Percentiles rank a stretch among this genome's conserved stretches.
These are phyloP conservation scores for Plectosphaerella plurivora DNA, from an alignment of 2,329 filamentous ascomycete species.

Conservation along the genomic window DNA sequence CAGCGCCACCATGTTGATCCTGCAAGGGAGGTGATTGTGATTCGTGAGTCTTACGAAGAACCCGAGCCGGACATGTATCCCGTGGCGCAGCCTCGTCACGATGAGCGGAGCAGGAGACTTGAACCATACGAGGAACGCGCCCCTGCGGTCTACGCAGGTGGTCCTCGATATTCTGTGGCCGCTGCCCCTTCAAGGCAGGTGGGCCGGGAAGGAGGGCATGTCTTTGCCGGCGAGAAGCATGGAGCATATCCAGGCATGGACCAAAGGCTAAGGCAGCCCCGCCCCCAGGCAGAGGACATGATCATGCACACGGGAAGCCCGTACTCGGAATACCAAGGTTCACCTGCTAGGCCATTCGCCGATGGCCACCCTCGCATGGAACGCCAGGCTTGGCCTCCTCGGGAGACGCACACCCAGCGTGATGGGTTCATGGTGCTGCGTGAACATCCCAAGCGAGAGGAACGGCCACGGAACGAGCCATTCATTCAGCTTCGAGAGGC, in stretches of 20 bases:
- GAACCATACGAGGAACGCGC: not conserved
- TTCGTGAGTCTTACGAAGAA: not conserved
- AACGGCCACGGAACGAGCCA: not conserved
- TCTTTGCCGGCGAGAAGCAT: not conserved
- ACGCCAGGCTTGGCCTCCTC: no score
- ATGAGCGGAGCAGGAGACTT: not conserved
- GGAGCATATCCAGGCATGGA: not conserved
- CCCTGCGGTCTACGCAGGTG: not conserved
- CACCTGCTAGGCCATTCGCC: not conserved
- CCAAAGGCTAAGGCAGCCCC: not conserved
- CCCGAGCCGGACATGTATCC: not conserved
- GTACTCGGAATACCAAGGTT: not conserved
- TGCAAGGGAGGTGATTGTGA: not conserved
- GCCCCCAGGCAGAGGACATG: no score
- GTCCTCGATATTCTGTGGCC: no score
- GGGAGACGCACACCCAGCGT: not conserved
- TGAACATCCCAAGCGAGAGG: not conserved
- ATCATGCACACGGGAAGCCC: not conserved
- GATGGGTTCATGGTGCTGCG: not conserved
- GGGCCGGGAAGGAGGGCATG: not conserved
- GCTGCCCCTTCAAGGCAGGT: not conserved
- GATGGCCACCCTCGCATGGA: not conserved
- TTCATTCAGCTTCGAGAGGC: conserved; percentile 1
- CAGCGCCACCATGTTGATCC: not conserved
- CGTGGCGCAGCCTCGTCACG: not conserved